These are phyloP conservation scores for Martensiomyces pterosporus DNA, from an alignment of 192 early-diverging fungal species.

Conservation along the genomic window DNA sequence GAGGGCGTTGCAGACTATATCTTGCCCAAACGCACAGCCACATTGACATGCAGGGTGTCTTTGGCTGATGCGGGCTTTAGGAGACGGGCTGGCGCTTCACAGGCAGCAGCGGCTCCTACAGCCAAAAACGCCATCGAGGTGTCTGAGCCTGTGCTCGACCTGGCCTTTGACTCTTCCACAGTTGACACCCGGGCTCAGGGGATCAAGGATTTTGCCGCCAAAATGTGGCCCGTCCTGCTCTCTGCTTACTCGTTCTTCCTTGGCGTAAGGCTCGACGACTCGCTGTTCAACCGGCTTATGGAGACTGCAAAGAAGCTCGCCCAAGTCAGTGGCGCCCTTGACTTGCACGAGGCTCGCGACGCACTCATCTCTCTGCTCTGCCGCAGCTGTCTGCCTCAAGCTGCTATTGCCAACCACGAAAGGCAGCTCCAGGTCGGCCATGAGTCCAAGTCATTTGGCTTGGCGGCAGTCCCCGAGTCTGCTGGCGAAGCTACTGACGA, in stretches of 20 bases:
- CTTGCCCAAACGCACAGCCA: conserved; percentile 39
- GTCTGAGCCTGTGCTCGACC: too few relatives aligned
- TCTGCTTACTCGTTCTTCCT: conserved; percentile 73
- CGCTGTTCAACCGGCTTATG: conserved; percentile 69
- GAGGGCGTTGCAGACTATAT: conserved; percentile 66
- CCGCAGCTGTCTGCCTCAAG: conserved; percentile 73
- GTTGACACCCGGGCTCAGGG: not conserved
- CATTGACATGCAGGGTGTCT: not conserved
- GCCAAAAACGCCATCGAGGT: too few relatives aligned
- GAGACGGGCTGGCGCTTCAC: too few relatives aligned
- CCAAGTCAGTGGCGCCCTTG: conserved; percentile 74
- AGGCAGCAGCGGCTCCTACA: too few relatives aligned
- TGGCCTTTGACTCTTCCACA: conserved; percentile 35
- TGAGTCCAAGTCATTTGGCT: not conserved
- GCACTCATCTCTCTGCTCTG: conserved; percentile 83
- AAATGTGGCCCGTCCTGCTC: conserved; percentile 76
- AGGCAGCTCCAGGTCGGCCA: conserved; percentile 10
- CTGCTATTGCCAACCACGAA: conserved; percentile 24
- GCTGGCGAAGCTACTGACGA: not conserved
- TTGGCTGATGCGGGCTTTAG: not conserved
- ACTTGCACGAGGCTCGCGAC: conserved; percentile 75
- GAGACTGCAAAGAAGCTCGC: conserved; percentile 71
- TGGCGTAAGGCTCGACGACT: conserved; percentile 76
- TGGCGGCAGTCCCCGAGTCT: conserved; percentile 5
- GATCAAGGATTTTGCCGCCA: conserved; percentile 71